A percentile compares a stretch with the other conserved stretches of the same genome.
Evolutionary conservation across 2,329 filamentous ascomycete genomes (phyloP).

Genomic region (Capronia americana): DNA sequence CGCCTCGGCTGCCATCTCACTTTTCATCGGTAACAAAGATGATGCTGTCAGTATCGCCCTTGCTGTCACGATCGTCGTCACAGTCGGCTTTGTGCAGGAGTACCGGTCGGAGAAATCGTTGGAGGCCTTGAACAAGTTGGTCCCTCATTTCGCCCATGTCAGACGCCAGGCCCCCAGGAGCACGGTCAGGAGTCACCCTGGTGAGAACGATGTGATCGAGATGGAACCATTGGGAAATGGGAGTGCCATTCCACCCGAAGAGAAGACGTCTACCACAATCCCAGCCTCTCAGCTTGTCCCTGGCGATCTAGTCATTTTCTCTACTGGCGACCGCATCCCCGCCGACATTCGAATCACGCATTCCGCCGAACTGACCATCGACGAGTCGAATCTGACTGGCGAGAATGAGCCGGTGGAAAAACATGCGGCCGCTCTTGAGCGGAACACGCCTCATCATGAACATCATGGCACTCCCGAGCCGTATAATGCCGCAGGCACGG

Average conservation of each 20-base stretch:
- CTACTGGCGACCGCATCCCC: constrained; percentile 93
- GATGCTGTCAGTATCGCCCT: constrained; percentile 95
- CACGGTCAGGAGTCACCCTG: constrained; percentile 23
- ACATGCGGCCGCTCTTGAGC: constrained; percentile 65
- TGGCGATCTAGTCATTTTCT: constrained; percentile 90
- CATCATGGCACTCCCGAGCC: constrained; percentile 63
- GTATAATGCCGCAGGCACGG: constrained; percentile 63
- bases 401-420: constrained; percentile 94
- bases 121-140: constrained; percentile 89
- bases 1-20: constrained; percentile 83
- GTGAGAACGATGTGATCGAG: constrained; percentile 53
- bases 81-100: constrained; percentile 95
- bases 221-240: constrained; percentile 56
- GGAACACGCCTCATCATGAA: constrained; percentile 42
- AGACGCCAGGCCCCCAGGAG: constrained; percentile 61
- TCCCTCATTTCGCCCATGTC: constrained; percentile 95
- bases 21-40: constrained; percentile 90
- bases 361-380: constrained; percentile 87
- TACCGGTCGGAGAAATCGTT: constrained; percentile 97
- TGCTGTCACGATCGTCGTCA: constrained; percentile 95
- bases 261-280: constrained; percentile 76
- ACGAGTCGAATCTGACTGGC: constrained; percentile 94
- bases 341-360: constrained; percentile 94
- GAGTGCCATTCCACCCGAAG: constrained; percentile 70
- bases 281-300: constrained; percentile 87